Conservation (phyloP, 352 stramenopile genomes). For the Phytophthora sp. region DNA sequence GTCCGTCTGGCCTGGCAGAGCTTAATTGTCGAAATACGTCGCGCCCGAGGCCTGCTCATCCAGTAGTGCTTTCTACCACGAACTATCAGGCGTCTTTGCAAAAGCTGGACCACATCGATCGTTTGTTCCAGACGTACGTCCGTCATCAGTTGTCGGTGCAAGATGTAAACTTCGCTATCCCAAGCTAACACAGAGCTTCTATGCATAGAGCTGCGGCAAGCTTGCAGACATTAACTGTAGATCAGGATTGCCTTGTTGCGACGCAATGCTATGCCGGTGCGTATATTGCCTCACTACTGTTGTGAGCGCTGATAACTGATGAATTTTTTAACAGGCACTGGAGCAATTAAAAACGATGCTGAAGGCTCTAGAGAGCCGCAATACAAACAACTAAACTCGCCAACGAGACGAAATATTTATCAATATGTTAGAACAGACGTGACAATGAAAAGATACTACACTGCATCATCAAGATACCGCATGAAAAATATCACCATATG, state of each 20-base stretch:
- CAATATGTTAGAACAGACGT: too few relatives aligned
- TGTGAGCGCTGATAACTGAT: too few relatives aligned
- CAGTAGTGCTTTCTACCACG: not conserved
- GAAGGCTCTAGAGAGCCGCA: too few relatives aligned
- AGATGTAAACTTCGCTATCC: not conserved
- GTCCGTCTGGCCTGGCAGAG: not conserved
- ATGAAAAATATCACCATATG: too few relatives aligned
- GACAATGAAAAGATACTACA: too few relatives aligned
- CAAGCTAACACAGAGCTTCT: not conserved
- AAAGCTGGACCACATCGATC: slow-evolving; percentile 8
- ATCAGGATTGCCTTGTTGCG: not conserved
- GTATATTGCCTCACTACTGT: too few relatives aligned
- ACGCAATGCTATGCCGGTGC: slow-evolving; percentile 5
- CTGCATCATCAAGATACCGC: too few relatives aligned
- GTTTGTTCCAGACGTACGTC: slow-evolving; percentile 10
- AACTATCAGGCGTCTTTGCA: not conserved
- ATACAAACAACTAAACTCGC: too few relatives aligned
- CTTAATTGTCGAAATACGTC: not conserved
- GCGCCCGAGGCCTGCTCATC: not conserved
- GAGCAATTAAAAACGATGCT: too few relatives aligned
- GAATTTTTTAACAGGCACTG: too few relatives aligned
- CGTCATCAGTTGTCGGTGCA: not conserved
- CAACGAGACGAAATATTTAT: too few relatives aligned
- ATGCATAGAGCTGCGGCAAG: not conserved
- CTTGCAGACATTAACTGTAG: not conserved